Evolutionary conservation across 75 land plant species (phyloP).

Genomic region (Cupressus sempervirens): DNA sequence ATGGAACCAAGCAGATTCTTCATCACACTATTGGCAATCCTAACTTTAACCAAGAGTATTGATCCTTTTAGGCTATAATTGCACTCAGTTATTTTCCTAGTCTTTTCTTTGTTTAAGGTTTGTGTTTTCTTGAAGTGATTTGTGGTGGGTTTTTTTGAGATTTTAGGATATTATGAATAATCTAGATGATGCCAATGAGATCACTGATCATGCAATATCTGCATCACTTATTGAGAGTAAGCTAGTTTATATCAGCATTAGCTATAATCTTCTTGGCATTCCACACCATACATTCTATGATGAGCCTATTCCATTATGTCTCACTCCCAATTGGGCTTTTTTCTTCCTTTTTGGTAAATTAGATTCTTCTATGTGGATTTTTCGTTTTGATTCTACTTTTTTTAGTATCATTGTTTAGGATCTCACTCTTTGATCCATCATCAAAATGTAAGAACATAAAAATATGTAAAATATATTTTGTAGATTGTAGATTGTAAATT

Average conservation of each 20-base stretch:
- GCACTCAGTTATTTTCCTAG: conserved; percentile 29
- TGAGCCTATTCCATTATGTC: conserved; percentile 46
- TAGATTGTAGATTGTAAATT: no score
- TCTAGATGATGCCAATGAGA: conserved; percentile 58
- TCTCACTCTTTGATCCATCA: no score
- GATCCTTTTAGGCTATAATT: conserved; percentile 53
- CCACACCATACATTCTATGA: conserved; percentile 43
- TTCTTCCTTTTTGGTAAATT: background rate
- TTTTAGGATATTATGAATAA: conserved; percentile 37
- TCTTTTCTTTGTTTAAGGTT: background rate
- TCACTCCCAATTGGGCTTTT: conserved; percentile 17
- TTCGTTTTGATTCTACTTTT: no score
- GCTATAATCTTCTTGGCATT: conserved; percentile 48
- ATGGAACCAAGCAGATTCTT: conserved; percentile 44
- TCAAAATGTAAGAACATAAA: no score
- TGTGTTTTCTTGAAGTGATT: background rate
- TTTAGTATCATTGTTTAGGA: no score
- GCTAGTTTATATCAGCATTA: conserved; percentile 56
- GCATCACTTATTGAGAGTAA: conserved; percentile 49
- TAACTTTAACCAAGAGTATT: conserved; percentile 52
- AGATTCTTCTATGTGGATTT: no score
- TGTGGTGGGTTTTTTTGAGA: background rate
- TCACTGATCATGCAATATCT: conserved; percentile 47
- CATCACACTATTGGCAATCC: conserved; percentile 46
- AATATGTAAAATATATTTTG: no score